phyloP scores from a whole-genome alignment of 805 yeast genomes.

The Barnettozyma siamensis region DNA sequence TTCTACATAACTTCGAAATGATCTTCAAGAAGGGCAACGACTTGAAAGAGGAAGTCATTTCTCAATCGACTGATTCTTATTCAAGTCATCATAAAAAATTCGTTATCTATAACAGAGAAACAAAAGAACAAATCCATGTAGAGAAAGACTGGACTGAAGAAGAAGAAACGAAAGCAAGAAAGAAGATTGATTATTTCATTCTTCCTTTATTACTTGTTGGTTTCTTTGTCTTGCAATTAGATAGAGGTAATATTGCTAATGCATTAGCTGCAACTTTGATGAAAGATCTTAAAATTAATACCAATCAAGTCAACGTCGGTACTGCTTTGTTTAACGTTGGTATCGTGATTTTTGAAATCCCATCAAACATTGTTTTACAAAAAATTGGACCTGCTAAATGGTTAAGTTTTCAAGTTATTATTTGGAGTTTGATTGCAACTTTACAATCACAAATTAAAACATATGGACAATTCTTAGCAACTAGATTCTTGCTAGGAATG shows the following conservation, averaged over 20 bases:
- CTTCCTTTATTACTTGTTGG: neutral
- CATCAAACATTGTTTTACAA: slow-evolving; percentile 1
- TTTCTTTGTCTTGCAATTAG: slow-evolving; percentile 1
- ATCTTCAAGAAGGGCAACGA: no score
- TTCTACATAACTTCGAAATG: no score
- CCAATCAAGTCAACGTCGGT: neutral
- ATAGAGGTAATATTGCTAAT: neutral
- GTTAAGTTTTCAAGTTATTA: slow-evolving; percentile 1
- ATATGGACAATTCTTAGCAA: slow-evolving; percentile 31
- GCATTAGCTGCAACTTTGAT: slow-evolving; percentile 1
- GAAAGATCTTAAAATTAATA: neutral
- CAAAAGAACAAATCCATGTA: neutral
- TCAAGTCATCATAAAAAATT: neutral
- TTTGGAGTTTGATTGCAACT: slow-evolving; percentile 3
- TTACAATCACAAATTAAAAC: neutral
- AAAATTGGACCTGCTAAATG: slow-evolving; percentile 4
- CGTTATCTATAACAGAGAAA: neutral
- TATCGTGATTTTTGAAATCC: slow-evolving; percentile 1
- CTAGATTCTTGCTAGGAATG: slow-evolving; percentile 59
- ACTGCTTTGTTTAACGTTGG: neutral
- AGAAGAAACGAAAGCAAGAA: neutral
- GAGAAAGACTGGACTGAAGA: neutral
- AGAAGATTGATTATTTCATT: neutral
- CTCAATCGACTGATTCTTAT: neutral
- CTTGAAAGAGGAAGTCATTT: neutral